Base-by-base conservation (phyloP, 768 basidiomycete genomes). In the Pleurotus giganteus region DNA sequence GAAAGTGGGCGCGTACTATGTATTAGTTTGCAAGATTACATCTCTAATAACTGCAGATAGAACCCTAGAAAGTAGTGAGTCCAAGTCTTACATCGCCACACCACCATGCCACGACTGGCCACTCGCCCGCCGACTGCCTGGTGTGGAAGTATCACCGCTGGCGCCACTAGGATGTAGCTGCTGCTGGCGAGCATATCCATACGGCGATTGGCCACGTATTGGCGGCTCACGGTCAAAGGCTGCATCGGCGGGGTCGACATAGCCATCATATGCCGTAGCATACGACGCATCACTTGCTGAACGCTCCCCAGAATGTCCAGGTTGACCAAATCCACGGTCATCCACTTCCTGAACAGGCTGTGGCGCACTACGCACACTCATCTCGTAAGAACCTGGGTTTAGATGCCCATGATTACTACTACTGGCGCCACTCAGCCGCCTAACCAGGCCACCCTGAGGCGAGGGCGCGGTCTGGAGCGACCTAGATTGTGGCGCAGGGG, bases 261-360 rank as follows among this genome's bases (percentile, higher is more conserved):
- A n/a, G 3, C 73, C 77, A 27, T 79, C 78, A 13, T 65, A 67
- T n/a, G 73, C 78, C 34, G 80, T 77, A 34, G 70, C 68, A 60
- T 69, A 78, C 51, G 77, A 75, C 13, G 72, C 71, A 32, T 70
- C 68, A 53, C 74, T 80, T 15, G 66, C 66, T 23, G 76, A 67
- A 36, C 73, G 63, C 58, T 68, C 66, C 39, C 60, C 59, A 7
- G 46, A 47, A 43, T 61, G 58, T 45, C 61, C 60, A 11, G 47
- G 54, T 44, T 64, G 58, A 4, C 59, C 55, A 24, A 61, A 28
- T 6, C 37, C 54, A 4, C 56, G 39, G 11, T 57, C 59, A 34
- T 56, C 44, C 57, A 52, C 60, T 55, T 54, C 45, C 45, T 19
- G 9, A 21, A 31, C 45, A 27, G 45, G 6, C 26, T 53, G 42